Conservation (phyloP, 2,329 filamentous ascomycete species). For the Leptosphaerulina australis region DNA sequence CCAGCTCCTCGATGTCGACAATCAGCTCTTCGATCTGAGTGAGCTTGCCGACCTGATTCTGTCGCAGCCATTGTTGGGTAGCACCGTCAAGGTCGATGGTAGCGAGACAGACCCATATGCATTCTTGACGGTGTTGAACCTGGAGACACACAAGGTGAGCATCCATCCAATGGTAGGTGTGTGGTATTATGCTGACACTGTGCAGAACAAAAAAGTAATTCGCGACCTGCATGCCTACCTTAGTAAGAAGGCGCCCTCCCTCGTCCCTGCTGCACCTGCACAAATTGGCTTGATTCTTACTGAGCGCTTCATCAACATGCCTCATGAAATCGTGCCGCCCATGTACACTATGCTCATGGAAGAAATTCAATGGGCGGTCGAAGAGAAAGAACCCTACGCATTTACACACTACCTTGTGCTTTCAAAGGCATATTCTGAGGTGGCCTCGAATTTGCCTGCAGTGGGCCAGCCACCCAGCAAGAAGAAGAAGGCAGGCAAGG, state of each 20-base stretch:
- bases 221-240: slow-evolving; percentile 76
- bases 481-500: slow-evolving; percentile 50
- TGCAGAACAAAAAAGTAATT: slow-evolving; percentile 71
- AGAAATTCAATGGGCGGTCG: slow-evolving; percentile 84
- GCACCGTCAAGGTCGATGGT: slow-evolving; percentile 96
- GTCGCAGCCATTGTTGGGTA: slow-evolving; percentile 84
- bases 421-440: slow-evolving; percentile 90
- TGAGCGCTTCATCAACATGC: slow-evolving; percentile 95
- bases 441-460: slow-evolving; percentile 76
- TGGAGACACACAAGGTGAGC: slow-evolving; percentile 74
- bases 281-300: slow-evolving; percentile 87
- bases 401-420: slow-evolving; percentile 93
- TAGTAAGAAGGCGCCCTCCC: slow-evolving; percentile 50
- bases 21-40: slow-evolving; percentile 84
- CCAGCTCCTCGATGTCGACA: slow-evolving; percentile 90
- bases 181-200: background rate
- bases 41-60: slow-evolving; percentile 85
- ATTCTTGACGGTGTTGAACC: slow-evolving; percentile 85
- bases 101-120: slow-evolving; percentile 92
- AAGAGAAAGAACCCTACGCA: slow-evolving; percentile 88
- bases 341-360: slow-evolving; percentile 95
- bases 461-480: slow-evolving; percentile 51
- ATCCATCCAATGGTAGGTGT: too few species aligned
- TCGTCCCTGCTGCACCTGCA: slow-evolving; percentile 43
- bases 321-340: slow-evolving; percentile 87